phyloP scores from a whole-genome alignment of 2,329 filamentous ascomycete genomes.

The Capronia epimyces region DNA sequence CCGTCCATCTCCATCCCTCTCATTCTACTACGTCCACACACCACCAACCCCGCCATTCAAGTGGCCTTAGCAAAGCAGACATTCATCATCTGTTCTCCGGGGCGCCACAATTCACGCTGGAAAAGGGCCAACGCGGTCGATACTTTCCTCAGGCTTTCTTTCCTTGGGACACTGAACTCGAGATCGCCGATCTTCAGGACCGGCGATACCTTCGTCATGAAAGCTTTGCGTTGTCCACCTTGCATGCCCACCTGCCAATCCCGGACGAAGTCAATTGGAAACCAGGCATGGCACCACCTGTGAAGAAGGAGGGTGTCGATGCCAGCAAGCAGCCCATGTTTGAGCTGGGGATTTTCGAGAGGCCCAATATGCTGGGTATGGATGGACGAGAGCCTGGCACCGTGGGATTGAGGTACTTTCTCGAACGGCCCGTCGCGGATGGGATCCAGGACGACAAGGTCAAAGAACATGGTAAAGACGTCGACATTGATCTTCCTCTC shows the following conservation, averaged over 20 bases:
- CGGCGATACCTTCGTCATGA: conserved; percentile 38
- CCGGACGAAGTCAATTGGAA: conserved; percentile 35
- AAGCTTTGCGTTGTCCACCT: conserved; percentile 39
- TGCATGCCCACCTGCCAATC: conserved; percentile 43
- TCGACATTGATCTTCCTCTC: conserved; percentile 23
- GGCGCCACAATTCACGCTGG: conserved; percentile 43
- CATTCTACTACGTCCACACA: too few species aligned
- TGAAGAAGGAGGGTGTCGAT: conserved; percentile 19
- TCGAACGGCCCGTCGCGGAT: conserved; percentile 44
- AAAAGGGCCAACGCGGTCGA: conserved; percentile 37
- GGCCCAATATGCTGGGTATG: conserved; percentile 46
- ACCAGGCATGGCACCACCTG: conserved; percentile 13
- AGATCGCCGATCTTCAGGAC: conserved; percentile 40
- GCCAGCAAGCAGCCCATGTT: conserved; percentile 38
- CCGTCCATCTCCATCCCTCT: background rate
- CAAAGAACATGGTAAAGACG: conserved; percentile 26
- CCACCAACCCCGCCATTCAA: background rate
- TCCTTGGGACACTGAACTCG: conserved; percentile 40
- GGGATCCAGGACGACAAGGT: conserved; percentile 24
- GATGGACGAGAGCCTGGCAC: conserved; percentile 45
- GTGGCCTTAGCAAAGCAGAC: conserved; percentile 35
- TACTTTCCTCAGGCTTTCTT: conserved; percentile 44
- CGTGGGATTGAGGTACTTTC: conserved; percentile 44
- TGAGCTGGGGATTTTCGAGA: conserved; percentile 43
- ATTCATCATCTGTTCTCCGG: conserved; percentile 40